phyloP scores from a whole-genome alignment of 306 rosid genomes.

The Gastrolobium bilobum region DNA sequence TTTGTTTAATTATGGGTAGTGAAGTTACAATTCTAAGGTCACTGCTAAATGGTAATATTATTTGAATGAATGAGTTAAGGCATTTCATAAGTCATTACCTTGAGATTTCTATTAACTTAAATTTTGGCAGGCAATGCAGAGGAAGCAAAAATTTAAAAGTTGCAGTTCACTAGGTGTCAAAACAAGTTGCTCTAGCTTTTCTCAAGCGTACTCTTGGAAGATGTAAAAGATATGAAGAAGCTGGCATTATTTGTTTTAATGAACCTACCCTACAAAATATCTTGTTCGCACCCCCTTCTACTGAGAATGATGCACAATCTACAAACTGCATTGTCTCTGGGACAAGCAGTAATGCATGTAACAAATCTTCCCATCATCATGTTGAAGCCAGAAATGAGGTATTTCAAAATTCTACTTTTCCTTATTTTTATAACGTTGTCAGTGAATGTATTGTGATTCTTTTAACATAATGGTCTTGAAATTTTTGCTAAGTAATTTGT shows the following conservation, averaged over 20 bases:
- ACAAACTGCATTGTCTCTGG: slow-evolving; percentile 72
- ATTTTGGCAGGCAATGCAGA: slow-evolving; percentile 74
- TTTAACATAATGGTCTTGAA: slow-evolving; percentile 7
- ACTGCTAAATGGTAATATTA: slow-evolving; percentile 6
- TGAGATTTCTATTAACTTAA: slow-evolving; percentile 15
- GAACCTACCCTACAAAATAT: slow-evolving; percentile 74
- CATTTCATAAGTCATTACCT: slow-evolving; percentile 28
- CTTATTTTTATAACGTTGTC: slow-evolving; percentile 8
- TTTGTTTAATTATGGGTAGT: slow-evolving; percentile 22
- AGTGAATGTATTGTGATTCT: slow-evolving; percentile 13
- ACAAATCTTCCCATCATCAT: slow-evolving; percentile 64
- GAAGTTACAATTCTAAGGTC: slow-evolving; percentile 24
- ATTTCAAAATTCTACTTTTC: slow-evolving; percentile 38
- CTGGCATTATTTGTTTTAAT: slow-evolving; percentile 77
- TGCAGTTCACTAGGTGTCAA: slow-evolving; percentile 71
- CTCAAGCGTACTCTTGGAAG: slow-evolving; percentile 80
- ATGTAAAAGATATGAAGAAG: slow-evolving; percentile 77
- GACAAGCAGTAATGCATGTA: slow-evolving; percentile 75
- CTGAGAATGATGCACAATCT: slow-evolving; percentile 63
- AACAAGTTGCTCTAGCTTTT: slow-evolving; percentile 70
- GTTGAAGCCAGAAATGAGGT: slow-evolving; percentile 70
- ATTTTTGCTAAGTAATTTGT: slow-evolving; percentile 39
- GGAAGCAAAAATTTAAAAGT: slow-evolving; percentile 74
- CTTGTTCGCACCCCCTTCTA: slow-evolving; percentile 58
- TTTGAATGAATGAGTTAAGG: slow-evolving; percentile 37